Percentiles rank a stretch among this genome's conserved stretches.
Conservation (phyloP, 306 rosid genomes). For the Purshia tridentata region DNA sequence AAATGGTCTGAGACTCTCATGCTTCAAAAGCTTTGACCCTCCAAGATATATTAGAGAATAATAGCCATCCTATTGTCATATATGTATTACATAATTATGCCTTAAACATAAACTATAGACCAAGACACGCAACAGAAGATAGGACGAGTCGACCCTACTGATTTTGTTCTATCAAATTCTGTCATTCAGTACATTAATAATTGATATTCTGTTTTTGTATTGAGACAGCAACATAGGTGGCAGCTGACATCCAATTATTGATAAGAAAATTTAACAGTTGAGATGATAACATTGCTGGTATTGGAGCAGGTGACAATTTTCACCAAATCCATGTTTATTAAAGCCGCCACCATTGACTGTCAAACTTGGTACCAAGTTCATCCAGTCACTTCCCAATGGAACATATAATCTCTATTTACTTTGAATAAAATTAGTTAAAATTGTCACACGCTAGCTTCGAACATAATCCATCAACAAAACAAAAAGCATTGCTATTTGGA, state of each 20-base stretch:
- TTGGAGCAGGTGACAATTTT: slow-evolving; percentile 8
- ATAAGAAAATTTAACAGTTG: background rate
- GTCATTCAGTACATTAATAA: background rate
- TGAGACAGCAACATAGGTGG: background rate
- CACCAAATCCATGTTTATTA: slow-evolving; percentile 14
- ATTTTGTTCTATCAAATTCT: background rate
- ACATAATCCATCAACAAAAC: slow-evolving; percentile 9
- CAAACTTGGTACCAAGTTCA: background rate
- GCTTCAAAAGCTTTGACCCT: background rate
- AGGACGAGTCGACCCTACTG: background rate
- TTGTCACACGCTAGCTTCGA: background rate
- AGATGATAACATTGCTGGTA: background rate
- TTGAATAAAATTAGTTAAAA: background rate
- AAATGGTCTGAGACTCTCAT: background rate
- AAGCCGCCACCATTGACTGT: background rate
- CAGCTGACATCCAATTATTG: slow-evolving; percentile 1
- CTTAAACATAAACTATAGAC: background rate
- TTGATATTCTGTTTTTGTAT: no score
- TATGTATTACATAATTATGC: background rate
- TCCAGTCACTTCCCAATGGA: background rate
- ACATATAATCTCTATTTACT: background rate
- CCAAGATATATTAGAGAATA: background rate
- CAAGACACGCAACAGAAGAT: background rate
- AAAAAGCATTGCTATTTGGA: background rate
- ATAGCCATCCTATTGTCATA: background rate